Conservation (phyloP, 805 yeast genomes). For the Nakazawaea molendinolei region DNA sequence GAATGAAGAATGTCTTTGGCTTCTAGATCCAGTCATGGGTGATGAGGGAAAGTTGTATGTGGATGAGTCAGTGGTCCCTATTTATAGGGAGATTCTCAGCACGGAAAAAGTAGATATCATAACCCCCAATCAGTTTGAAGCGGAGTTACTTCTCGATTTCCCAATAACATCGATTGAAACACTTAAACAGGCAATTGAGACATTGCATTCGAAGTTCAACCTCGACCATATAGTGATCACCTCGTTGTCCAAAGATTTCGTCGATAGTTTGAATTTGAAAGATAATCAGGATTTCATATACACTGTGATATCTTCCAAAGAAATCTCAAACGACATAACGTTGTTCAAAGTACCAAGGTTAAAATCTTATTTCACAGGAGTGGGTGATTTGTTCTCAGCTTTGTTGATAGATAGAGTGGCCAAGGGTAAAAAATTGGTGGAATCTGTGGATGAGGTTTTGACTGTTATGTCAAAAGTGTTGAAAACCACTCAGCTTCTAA, state of each 20-base stretch:
- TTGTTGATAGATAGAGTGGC: conserved; percentile 52
- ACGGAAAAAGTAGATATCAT: conserved; percentile 54
- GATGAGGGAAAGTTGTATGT: conserved; percentile 71
- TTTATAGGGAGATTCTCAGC: conserved; percentile 40
- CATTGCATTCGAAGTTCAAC: conserved; percentile 39
- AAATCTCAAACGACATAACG: conserved; percentile 15
- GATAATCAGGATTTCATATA: conserved; percentile 21
- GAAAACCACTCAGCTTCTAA: conserved; percentile 31
- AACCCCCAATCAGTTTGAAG: conserved; percentile 90
- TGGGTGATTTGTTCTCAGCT: conserved; percentile 88
- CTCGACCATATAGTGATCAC: conserved; percentile 64
- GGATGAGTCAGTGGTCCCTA: conserved; percentile 49
- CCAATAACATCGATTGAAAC: conserved; percentile 32
- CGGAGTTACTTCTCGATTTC: conserved; percentile 59
- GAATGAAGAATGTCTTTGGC: conserved; percentile 37
- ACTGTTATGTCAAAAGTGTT: conserved; percentile 36
- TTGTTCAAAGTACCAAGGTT: conserved; percentile 52
- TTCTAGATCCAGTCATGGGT: conserved; percentile 78
- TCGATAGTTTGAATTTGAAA: conserved; percentile 7
- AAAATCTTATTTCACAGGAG: conserved; percentile 87
- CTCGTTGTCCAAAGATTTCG: conserved; percentile 30
- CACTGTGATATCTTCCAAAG: conserved; percentile 37
- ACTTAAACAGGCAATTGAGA: conserved; percentile 39
- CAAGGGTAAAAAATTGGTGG: conserved; percentile 16
- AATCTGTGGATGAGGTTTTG: conserved; percentile 33